Conservation (phyloP, 2,329 filamentous ascomycete species). For the Ophiostoma angusticollis region DNA sequence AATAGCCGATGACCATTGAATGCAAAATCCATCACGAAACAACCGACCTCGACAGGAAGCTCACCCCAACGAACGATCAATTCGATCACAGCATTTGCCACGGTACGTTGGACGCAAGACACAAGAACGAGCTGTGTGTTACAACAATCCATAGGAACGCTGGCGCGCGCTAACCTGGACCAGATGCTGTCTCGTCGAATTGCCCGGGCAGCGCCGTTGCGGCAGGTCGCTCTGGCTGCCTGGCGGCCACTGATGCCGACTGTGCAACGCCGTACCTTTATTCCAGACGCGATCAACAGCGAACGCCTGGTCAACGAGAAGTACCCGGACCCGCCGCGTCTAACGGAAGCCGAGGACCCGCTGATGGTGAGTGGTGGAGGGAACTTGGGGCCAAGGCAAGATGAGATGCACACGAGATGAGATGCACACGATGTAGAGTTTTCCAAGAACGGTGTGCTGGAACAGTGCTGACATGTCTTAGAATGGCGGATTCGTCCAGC, state of each 20-base stretch:
- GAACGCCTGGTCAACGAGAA: conserved; percentile 36
- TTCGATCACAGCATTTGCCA: conserved; percentile 9
- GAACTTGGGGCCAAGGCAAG: not conserved
- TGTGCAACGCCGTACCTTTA: conserved; percentile 43
- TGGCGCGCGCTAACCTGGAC: too few relatives aligned
- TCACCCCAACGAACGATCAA: conserved; percentile 3
- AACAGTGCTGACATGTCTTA: conserved; percentile 33
- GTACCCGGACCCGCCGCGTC: conserved; percentile 33
- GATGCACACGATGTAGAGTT: too few relatives aligned
- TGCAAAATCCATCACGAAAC: conserved; percentile 7
- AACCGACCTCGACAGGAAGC: not conserved
- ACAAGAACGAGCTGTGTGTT: too few relatives aligned
- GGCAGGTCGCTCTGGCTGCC: conserved; percentile 32
- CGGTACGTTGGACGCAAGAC: conserved; percentile 2
- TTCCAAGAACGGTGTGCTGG: too few relatives aligned
- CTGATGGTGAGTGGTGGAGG: conserved; percentile 43
- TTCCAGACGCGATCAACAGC: conserved; percentile 37
- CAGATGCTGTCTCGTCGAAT: conserved; percentile 52
- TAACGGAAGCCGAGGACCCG: conserved; percentile 52
- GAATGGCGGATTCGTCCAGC: conserved; percentile 79
- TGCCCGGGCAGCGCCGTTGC: conserved; percentile 35
- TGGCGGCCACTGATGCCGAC: conserved; percentile 35
- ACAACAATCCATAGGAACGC: too few relatives aligned
- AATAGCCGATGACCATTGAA: conserved; percentile 12
- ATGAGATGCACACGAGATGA: too few relatives aligned